Evolutionary conservation across 2,329 filamentous ascomycete genomes (phyloP).

Genomic region (Curvularia hawaiiensis): DNA sequence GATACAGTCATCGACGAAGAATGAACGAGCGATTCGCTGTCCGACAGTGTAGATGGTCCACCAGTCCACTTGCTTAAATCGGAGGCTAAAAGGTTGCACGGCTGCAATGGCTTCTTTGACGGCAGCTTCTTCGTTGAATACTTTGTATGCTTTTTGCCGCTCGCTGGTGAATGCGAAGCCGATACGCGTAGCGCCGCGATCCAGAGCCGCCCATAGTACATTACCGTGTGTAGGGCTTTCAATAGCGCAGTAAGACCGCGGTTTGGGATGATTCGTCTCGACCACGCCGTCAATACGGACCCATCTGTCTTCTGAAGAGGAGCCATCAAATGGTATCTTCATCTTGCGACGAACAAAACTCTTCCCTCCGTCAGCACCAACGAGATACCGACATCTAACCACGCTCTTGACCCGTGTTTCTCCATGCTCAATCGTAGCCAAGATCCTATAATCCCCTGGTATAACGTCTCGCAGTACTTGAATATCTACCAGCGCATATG

Average conservation of each 20-base stretch:
- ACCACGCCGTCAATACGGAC: constrained; percentile 59
- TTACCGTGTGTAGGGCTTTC: constrained; percentile 60
- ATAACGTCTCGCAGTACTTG: constrained; percentile 44
- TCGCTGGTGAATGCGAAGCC: constrained; percentile 58
- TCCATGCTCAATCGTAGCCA: constrained; percentile 38
- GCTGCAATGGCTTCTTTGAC: constrained; percentile 48
- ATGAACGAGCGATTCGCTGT: constrained; percentile 47
- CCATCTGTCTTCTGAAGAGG: constrained; percentile 58
- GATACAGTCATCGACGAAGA: constrained; percentile 50
- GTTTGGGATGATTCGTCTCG: constrained; percentile 57
- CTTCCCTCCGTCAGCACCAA: constrained; percentile 59
- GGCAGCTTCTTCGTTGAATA: constrained; percentile 46
- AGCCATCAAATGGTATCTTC: constrained; percentile 57
- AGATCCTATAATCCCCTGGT: constrained; percentile 31
- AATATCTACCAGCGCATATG: constrained; percentile 48
- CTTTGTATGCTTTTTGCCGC: constrained; percentile 43
- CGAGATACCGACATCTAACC: constrained; percentile 53
- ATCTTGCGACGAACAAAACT: constrained; percentile 56
- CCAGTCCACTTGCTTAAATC: constrained; percentile 51
- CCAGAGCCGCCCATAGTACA: constrained; percentile 60
- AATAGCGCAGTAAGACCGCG: constrained; percentile 54
- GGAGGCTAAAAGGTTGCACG: constrained; percentile 48
- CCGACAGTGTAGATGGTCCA: constrained; percentile 53
- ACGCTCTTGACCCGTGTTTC: constrained; percentile 32
- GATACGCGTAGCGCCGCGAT: constrained; percentile 59